Evolutionary conservation across 2,329 filamentous ascomycete genomes (phyloP), one percentile per base, ranked within the genome.

Genomic region (Ophiostoma australiae): DNA sequence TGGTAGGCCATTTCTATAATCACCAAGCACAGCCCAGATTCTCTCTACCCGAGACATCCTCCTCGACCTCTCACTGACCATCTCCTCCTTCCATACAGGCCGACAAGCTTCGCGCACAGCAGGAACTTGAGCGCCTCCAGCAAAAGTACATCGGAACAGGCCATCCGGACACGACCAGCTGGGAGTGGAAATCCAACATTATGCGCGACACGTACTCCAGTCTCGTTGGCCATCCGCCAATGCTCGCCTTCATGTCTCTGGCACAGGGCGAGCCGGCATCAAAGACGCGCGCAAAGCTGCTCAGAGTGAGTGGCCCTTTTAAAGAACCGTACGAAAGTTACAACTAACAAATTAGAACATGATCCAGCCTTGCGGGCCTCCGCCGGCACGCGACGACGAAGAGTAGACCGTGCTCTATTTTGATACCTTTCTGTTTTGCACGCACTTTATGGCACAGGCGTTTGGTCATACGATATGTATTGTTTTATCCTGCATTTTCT

Each of bases 111-210:
- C 94, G 95, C 79, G 95, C 93, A 11, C 92, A 97, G 77, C 95
- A 99, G 82, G 95, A 99, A 81, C 94, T 99, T 78, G 95, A 99
- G 82, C 90, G 93, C 74, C 91, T 98, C 23, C 95, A 99, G 82
- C 90, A 94, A 77, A 96, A 96, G 78, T 97, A 95, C 84, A 86
- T 99, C 77, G 95, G 95, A 76, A 98, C 95, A 4, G 95, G 95
- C 33, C 94, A 97, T 80, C 92, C 94, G 63, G 95, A 99, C 82
- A 98, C 94, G 17, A 97, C 93, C 35, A 96, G 93, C 80, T 95
- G 95, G 89, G 95, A 99, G 82, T 99, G 94, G 93, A 91, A 91
- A 69, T 94, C 91, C 72, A 99, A 98, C 83, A 94, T 98, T 78
- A 88, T 93, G 78, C 93, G 95, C 79, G 95, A 99, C 83, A 96